phyloP scores from a whole-genome alignment of 805 yeast species.

The Saturnispora diversa region DNA sequence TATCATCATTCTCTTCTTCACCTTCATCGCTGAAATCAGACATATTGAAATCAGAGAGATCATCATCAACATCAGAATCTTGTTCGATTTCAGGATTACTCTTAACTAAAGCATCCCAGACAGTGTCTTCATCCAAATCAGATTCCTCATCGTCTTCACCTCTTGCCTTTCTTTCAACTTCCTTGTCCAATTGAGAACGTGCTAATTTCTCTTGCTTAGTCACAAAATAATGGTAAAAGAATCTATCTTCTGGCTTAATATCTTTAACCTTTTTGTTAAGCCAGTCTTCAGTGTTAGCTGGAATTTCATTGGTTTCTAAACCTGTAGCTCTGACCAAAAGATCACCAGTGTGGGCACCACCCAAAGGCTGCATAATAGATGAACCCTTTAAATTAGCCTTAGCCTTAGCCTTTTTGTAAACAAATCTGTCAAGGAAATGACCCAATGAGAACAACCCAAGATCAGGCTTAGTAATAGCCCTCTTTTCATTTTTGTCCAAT shows the following conservation, averaged over 20 bases:
- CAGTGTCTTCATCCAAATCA: constrained; percentile 46
- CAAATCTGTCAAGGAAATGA: constrained; percentile 92
- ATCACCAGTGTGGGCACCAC: constrained; percentile 71
- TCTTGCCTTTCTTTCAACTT: constrained; percentile 37
- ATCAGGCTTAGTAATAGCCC: constrained; percentile 63
- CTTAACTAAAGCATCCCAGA: constrained; percentile 54
- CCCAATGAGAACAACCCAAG: constrained; percentile 77
- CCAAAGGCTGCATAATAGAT: constrained; percentile 96
- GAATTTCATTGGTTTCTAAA: constrained; percentile 32
- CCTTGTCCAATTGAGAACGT: constrained; percentile 35
- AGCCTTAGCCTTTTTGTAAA: constrained; percentile 84
- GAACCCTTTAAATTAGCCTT: constrained; percentile 69
- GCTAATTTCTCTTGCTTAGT: constrained; percentile 42
- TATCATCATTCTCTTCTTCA: constrained; percentile 27
- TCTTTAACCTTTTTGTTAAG: constrained; percentile 50
- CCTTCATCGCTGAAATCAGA: constrained; percentile 32
- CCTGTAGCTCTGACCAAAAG: constrained; percentile 58
- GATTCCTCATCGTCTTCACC: constrained; percentile 34
- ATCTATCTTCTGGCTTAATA: constrained; percentile 78
- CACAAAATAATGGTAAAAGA: constrained; percentile 79
- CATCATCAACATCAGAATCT: constrained; percentile 33
- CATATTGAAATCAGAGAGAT: constrained; percentile 32
- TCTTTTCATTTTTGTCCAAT: constrained; percentile 16
- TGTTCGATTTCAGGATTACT: constrained; percentile 52
- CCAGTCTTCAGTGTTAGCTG: constrained; percentile 87